Percentiles rank a stretch among this genome's conserved stretches.
These are phyloP conservation scores for Maudiozyma saulgeensis DNA, from an alignment of 805 yeast species.

Conservation along the genomic window DNA sequence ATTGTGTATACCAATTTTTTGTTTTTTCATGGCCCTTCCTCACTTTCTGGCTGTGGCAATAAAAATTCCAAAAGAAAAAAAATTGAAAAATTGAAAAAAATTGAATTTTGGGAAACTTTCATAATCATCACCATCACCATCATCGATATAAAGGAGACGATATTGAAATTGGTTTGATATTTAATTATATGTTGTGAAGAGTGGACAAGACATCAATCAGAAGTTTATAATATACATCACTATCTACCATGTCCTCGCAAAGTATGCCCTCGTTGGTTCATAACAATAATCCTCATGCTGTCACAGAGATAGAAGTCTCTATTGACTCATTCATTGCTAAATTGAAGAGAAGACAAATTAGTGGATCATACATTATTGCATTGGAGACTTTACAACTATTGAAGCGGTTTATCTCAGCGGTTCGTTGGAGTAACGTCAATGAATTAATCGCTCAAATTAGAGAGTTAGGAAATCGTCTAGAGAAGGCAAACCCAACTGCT, in stretches of 20 bases:
- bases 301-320: constrained; percentile 32
- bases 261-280: constrained; percentile 3
- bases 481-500: constrained; percentile 80
- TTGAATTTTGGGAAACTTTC: too few relatives aligned
- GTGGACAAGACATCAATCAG: too few relatives aligned
- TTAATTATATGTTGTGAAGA: too few relatives aligned
- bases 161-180: too few relatives aligned
- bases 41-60: too few relatives aligned
- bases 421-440: constrained; percentile 74
- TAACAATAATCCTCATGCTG: background rate
- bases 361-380: constrained; percentile 76
- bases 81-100: too few relatives aligned
- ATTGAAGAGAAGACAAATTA: constrained; percentile 75
- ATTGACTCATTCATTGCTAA: constrained; percentile 40
- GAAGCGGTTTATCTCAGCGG: constrained; percentile 79
- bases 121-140: too few relatives aligned
- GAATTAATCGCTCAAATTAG: constrained; percentile 67
- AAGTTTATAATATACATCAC: too few relatives aligned
- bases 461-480: constrained; percentile 57
- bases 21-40: too few relatives aligned
- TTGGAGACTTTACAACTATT: constrained; percentile 78
- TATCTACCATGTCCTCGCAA: constrained; percentile 6
- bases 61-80: too few relatives aligned
- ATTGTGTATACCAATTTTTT: too few relatives aligned
- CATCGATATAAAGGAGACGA: too few relatives aligned